Percentiles rank a stretch among this genome's conserved stretches.
These are phyloP conservation scores for Brasilioporus rufonigricans DNA, from an alignment of 768 basidiomycete genomes.

Conservation along the genomic window DNA sequence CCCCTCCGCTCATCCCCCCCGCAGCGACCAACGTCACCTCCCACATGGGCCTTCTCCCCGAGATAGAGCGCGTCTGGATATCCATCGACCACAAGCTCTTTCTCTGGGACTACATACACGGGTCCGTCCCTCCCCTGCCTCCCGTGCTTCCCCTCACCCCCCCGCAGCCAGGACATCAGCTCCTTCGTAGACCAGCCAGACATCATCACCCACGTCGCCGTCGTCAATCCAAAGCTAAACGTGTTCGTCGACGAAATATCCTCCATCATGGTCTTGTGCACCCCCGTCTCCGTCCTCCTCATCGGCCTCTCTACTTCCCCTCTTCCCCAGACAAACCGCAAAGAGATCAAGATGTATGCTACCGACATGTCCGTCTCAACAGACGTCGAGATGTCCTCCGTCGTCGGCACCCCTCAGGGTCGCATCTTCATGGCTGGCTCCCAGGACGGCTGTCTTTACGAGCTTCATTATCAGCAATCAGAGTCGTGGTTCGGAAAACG, in stretches of 20 bases:
- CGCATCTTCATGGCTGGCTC: slow-evolving; percentile 89
- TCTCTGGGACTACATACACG: slow-evolving; percentile 94
- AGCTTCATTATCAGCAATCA: slow-evolving; percentile 85
- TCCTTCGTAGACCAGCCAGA: slow-evolving; percentile 92
- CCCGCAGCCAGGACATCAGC: slow-evolving; percentile 75
- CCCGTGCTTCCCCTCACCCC: slow-evolving; percentile 2
- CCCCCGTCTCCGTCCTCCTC: slow-evolving; percentile 77
- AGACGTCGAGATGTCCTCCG: slow-evolving; percentile 84
- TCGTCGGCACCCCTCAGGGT: slow-evolving; percentile 75
- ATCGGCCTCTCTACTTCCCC: slow-evolving; percentile 69
- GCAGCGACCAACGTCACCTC: slow-evolving; percentile 67
- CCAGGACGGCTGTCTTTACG: slow-evolving; percentile 87
- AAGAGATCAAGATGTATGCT: slow-evolving; percentile 85
- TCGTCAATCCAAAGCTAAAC: slow-evolving; percentile 80
- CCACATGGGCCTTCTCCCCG: slow-evolving; percentile 88
- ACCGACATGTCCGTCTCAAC: slow-evolving; percentile 80
- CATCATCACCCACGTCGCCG: slow-evolving; percentile 82
- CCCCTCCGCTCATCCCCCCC: slow-evolving; percentile 14
- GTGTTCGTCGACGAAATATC: slow-evolving; percentile 95
- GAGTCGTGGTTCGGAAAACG: slow-evolving; percentile 93
- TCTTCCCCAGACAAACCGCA: slow-evolving; percentile 45
- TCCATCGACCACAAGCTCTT: slow-evolving; percentile 92
- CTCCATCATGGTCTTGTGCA: slow-evolving; percentile 85
- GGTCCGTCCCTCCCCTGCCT: slow-evolving; percentile 49
- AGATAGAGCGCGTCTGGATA: slow-evolving; percentile 94